A percentile compares a stretch with the other conserved stretches of the same genome.
These are phyloP conservation scores for Celoporthe dispersa DNA, from an alignment of 2,329 filamentous ascomycete species.

Conservation along the genomic window DNA sequence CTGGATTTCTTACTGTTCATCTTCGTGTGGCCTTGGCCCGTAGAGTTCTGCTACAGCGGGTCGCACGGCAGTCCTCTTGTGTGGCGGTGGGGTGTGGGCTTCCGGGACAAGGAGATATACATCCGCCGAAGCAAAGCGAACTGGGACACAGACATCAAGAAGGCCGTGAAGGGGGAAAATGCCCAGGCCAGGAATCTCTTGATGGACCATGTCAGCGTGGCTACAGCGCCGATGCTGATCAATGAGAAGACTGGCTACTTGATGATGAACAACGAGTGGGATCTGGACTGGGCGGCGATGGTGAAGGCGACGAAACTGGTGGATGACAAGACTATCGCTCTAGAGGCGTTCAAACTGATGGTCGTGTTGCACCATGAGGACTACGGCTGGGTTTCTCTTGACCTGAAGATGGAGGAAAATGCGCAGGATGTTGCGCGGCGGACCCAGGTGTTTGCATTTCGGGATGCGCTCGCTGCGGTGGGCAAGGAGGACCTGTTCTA, in stretches of 20 bases:
- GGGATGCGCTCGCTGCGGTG: conserved; percentile 72
- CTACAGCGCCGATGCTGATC: conserved; percentile 69
- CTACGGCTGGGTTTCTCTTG: conserved; percentile 74
- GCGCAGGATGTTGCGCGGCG: conserved; percentile 65
- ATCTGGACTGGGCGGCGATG: conserved; percentile 86
- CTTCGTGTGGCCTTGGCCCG: conserved; percentile 74
- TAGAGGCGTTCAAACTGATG: conserved; percentile 72
- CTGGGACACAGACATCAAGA: conserved; percentile 69
- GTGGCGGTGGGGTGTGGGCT: conserved; percentile 79
- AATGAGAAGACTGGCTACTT: conserved; percentile 84
- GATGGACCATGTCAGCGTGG: conserved; percentile 66
- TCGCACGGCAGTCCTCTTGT: conserved; percentile 63
- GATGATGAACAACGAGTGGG: conserved; percentile 83
- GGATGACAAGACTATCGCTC: conserved; percentile 60
- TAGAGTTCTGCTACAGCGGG: conserved; percentile 69
- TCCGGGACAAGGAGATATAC: conserved; percentile 78
- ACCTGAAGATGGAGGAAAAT: conserved; percentile 51
- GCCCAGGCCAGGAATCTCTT: conserved; percentile 60
- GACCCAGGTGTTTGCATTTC: conserved; percentile 79
- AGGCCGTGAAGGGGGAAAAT: conserved; percentile 52
- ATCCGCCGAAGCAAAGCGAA: conserved; percentile 71
- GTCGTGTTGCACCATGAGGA: conserved; percentile 71
- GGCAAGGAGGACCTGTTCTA: conserved; percentile 91
- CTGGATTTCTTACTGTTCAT: conserved; percentile 73
- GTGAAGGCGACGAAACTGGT: conserved; percentile 71